Conservation (phyloP, 2,329 filamentous ascomycete species). For the Paraphaeosphaeria sporulosa region DNA sequence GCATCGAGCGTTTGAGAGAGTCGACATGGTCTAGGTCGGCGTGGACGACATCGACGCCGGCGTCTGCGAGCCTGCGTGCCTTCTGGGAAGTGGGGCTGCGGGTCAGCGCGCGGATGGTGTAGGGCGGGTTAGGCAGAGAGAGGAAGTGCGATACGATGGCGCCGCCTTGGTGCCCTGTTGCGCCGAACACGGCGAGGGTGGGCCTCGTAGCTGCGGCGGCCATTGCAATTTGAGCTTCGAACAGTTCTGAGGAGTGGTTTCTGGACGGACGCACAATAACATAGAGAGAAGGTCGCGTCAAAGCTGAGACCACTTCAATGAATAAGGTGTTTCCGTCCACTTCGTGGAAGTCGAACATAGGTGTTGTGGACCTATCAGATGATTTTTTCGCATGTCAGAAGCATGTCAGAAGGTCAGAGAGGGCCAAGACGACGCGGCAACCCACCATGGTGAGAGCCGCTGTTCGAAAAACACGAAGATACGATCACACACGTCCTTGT, state of each 20-base stretch:
- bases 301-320: too few relatives aligned
- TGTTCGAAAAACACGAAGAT: too few relatives aligned
- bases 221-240: neutral
- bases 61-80: neutral
- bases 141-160: constrained; percentile 1
- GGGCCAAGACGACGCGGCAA: neutral
- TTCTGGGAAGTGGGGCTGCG: neutral
- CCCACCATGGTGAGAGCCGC: neutral
- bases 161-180: constrained; percentile 5
- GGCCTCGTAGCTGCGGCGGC: neutral
- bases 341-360: too few relatives aligned
- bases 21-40: too few relatives aligned
- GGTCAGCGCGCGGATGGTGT: constrained; percentile 1
- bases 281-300: neutral
- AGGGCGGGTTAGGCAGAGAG: neutral
- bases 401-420: neutral
- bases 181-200: constrained; percentile 2
- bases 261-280: neutral
- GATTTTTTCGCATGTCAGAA: neutral
- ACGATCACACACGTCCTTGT: too few relatives aligned
- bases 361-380: neutral
- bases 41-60: neutral
- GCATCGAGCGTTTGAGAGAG: too few relatives aligned
- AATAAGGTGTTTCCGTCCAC: too few relatives aligned
- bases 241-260: neutral